Evolutionary conservation across 2,329 filamentous ascomycete genomes (phyloP).

Genomic region (Fusarium falciforme): DNA sequence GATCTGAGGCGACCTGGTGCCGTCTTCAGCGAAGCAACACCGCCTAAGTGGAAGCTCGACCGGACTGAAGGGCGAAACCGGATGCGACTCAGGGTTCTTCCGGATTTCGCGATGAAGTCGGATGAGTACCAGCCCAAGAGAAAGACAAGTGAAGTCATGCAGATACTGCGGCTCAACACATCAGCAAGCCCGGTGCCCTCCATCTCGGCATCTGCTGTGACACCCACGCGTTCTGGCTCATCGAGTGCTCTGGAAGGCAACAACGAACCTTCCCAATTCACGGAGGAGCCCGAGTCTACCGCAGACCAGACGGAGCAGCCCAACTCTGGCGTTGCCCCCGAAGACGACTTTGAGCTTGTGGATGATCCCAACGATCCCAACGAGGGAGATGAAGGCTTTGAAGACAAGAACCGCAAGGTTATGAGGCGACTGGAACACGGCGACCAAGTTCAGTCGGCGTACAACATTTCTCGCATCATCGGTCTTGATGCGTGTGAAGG

Average conservation of each 20-base stretch:
- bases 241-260: slow-evolving; percentile 36
- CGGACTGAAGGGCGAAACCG: slow-evolving; percentile 95
- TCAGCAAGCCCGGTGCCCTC: slow-evolving; percentile 37
- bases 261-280: slow-evolving; percentile 29
- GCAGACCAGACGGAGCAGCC: slow-evolving; percentile 31
- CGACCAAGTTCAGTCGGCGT: slow-evolving; percentile 92
- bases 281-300: slow-evolving; percentile 39
- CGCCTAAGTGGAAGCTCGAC: slow-evolving; percentile 89
- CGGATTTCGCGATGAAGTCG: slow-evolving; percentile 75
- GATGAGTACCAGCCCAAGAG: slow-evolving; percentile 88
- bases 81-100: slow-evolving; percentile 89
- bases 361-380: slow-evolving; percentile 90
- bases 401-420: slow-evolving; percentile 98
- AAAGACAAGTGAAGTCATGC: slow-evolving; percentile 63
- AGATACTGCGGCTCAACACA: slow-evolving; percentile 50
- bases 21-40: slow-evolving; percentile 74
- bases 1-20: slow-evolving; percentile 84
- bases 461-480: slow-evolving; percentile 94
- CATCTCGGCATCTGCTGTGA: slow-evolving; percentile 25
- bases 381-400: slow-evolving; percentile 80
- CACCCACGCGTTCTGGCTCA: slow-evolving; percentile 31
- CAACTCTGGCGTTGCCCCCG: slow-evolving; percentile 56
- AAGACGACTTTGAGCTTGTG: slow-evolving; percentile 96
- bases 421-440: slow-evolving; percentile 93
- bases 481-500: slow-evolving; percentile 95